Evolutionary conservation across 495 filamentous ascomycete species (phyloP).

Genomic region (Penicillium egyptiacum): DNA sequence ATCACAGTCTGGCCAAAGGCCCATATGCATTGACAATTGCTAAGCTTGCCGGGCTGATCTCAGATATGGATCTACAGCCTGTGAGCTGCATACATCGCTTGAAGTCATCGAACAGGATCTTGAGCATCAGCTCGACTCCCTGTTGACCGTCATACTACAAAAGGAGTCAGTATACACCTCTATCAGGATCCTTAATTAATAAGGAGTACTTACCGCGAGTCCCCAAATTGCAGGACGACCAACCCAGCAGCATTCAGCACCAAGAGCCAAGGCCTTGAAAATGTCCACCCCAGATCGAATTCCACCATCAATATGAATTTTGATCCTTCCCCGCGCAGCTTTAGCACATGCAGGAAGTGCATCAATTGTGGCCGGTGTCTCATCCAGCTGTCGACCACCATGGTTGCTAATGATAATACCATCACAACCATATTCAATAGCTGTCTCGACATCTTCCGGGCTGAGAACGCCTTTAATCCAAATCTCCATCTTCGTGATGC

Average conservation of each 20-base stretch:
- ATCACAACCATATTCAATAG: slow-evolving; percentile 54
- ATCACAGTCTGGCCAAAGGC: slow-evolving; percentile 37
- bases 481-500: slow-evolving; percentile 55
- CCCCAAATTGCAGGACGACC: slow-evolving; percentile 62
- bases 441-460: slow-evolving; percentile 54
- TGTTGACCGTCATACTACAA: slow-evolving; percentile 39
- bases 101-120: slow-evolving; percentile 49
- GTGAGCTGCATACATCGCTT: slow-evolving; percentile 53
- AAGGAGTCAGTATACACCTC: neutral
- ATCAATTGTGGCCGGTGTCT: slow-evolving; percentile 59
- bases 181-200: neutral
- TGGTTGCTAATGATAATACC: slow-evolving; percentile 68
- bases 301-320: slow-evolving; percentile 68
- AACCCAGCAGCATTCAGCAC: slow-evolving; percentile 62
- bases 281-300: slow-evolving; percentile 65
- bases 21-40: slow-evolving; percentile 41
- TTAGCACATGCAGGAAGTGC: slow-evolving; percentile 64
- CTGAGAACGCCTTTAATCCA: slow-evolving; percentile 58
- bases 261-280: slow-evolving; percentile 67
- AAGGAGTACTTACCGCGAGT: slow-evolving; percentile 27
- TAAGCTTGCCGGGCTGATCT: slow-evolving; percentile 43
- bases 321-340: slow-evolving; percentile 56
- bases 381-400: slow-evolving; percentile 68
- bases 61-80: slow-evolving; percentile 47
- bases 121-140: slow-evolving; percentile 41